Evolutionary conservation across 441 rosid species (phyloP), one percentile per base, ranked within the genome.

Genomic region (Hura crepitans): DNA sequence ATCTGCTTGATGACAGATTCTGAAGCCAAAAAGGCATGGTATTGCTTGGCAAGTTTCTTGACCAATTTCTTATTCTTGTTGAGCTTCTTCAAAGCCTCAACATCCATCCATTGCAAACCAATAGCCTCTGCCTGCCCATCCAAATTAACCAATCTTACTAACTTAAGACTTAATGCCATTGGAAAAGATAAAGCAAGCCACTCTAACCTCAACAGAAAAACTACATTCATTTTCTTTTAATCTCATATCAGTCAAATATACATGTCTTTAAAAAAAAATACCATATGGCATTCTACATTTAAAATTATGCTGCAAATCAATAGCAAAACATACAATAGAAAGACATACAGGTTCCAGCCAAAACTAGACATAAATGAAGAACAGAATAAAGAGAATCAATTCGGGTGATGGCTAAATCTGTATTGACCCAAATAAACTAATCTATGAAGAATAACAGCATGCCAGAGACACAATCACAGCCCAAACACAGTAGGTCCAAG

Each of bases 1-100:
- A 94, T 94, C 89, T 94, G 99, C 85, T 94, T 94, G 72, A 94
- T 94, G 69, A 94, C 97, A 62, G 97, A 89, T 74, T 94, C 99
- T 37, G 99, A 95, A 43, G 97, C 99, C 73, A 92, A 80, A 73
- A 95, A 92, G 47, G 97, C 99, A 71, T 95, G 99, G 74, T 83
- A 95, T 65, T 86, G 87, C 90, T 95, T 95, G 1, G 99, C 97
- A 15, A 95, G 94, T 74, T 90, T 95, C 86, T 95, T 95, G 14
- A 95, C 99, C 83, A 92, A 80, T 59, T 95, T 95, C 85, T 95
- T 95, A 81, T 95, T 95, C 81, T 95, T 95, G 85, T 95, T 95
- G 17, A 95, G 80, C 83, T 95, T 95, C 80, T 95, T 95, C 81
- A 95, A 72, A 0, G 86, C 90, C 74, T 95, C 99, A 0, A 95